Evolutionary conservation across 805 yeast genomes (phyloP).

Genomic region (Kregervanrija pseudodelftensis): DNA sequence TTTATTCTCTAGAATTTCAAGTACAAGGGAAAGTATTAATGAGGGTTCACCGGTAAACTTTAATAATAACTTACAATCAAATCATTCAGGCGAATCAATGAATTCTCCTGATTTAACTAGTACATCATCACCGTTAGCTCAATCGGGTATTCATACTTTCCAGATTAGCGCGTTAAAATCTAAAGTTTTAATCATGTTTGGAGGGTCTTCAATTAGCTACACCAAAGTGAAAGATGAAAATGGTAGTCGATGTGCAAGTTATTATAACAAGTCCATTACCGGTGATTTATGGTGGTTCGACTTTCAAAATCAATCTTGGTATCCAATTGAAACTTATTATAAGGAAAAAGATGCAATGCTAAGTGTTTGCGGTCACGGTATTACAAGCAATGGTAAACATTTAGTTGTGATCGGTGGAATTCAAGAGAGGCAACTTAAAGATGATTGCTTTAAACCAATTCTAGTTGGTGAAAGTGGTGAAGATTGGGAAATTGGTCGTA

Average conservation of each 20-base stretch:
- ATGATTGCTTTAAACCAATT: neutral
- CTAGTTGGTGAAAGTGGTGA: neutral
- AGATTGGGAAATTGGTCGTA: slow-evolving; percentile 1
- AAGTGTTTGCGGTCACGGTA: slow-evolving; percentile 23
- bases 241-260: slow-evolving; percentile 10
- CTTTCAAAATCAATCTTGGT: slow-evolving; percentile 38
- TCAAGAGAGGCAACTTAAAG: slow-evolving; percentile 10
- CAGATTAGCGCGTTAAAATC: slow-evolving; percentile 7
- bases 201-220: slow-evolving; percentile 26
- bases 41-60: neutral
- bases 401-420: slow-evolving; percentile 22
- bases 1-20: too few relatives aligned
- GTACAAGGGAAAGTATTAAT: too few relatives aligned
- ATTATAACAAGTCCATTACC: slow-evolving; percentile 23
- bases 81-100: too few relatives aligned
- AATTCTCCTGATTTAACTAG: too few relatives aligned
- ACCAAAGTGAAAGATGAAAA: slow-evolving; percentile 17
- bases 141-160: slow-evolving; percentile 1
- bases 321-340: slow-evolving; percentile 13
- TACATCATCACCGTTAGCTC: slow-evolving; percentile 3
- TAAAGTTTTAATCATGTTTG: slow-evolving; percentile 23
- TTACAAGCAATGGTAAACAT: slow-evolving; percentile 12
- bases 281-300: slow-evolving; percentile 50
- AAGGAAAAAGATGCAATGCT: slow-evolving; percentile 4
- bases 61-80: too few relatives aligned